These are phyloP conservation scores for Drechslera avenae DNA, from an alignment of 2,329 filamentous ascomycete species.

Conservation along the genomic window DNA sequence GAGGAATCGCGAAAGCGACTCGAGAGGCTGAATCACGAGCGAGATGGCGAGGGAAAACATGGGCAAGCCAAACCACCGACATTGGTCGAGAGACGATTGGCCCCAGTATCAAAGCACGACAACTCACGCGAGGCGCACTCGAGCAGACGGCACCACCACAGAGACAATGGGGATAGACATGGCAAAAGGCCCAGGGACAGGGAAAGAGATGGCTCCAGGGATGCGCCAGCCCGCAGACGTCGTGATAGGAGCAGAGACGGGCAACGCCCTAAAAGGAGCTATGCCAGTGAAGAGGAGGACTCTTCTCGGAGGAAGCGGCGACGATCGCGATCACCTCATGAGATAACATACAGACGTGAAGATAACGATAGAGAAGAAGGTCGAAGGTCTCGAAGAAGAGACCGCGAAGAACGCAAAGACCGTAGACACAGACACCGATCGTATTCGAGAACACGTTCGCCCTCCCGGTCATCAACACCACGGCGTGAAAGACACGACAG, in stretches of 20 bases:
- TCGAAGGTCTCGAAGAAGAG: constrained; percentile 12
- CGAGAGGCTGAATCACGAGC: constrained; percentile 46
- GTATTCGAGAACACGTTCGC: constrained; percentile 24
- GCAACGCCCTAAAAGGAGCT: constrained; percentile 21
- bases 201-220: constrained; percentile 6
- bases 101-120: constrained; percentile 24
- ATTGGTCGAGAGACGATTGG: constrained; percentile 30
- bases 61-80: constrained; percentile 20
- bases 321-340: constrained; percentile 22
- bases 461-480: constrained; percentile 27
- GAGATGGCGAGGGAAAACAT: constrained; percentile 16
- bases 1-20: constrained; percentile 77
- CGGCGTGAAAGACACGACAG: constrained; percentile 16
- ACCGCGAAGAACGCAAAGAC: constrained; percentile 13
- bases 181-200: constrained; percentile 14
- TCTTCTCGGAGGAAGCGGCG: constrained; percentile 18
- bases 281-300: constrained; percentile 21
- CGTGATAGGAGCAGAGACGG: constrained; percentile 21
- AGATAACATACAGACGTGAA: constrained; percentile 10
- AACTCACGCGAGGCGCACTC: constrained; percentile 20
- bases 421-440: constrained; percentile 19
- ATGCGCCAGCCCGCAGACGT: constrained; percentile 6
- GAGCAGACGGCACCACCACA: constrained; percentile 22
- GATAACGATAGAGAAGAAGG: constrained; percentile 18
- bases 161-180: constrained; percentile 23